These are phyloP conservation scores for Piromyces finnis DNA, from an alignment of 192 early-diverging fungal species.

Conservation along the genomic window DNA sequence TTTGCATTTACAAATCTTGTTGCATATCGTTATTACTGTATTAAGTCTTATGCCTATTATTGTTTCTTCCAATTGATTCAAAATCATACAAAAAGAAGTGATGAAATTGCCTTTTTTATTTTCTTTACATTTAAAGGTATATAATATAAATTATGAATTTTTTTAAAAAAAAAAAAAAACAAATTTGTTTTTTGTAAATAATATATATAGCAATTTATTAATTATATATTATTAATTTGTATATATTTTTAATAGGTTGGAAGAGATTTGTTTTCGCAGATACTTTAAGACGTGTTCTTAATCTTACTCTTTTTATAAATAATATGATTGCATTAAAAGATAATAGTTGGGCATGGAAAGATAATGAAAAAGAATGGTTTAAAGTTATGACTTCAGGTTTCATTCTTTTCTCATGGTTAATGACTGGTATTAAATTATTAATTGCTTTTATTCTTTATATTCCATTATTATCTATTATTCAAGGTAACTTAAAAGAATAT, in stretches of 20 bases:
- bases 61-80: slow-evolving; percentile 65
- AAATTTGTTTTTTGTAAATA: no score
- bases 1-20: slow-evolving; percentile 54
- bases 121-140: slow-evolving; percentile 69
- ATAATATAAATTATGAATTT: neutral
- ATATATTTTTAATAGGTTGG: slow-evolving; percentile 34
- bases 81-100: slow-evolving; percentile 35
- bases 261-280: slow-evolving; percentile 69
- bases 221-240: no score
- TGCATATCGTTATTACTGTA: slow-evolving; percentile 57
- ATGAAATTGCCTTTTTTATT: slow-evolving; percentile 63
- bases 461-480: slow-evolving; percentile 56
- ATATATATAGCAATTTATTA: no score
- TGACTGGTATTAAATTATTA: slow-evolving; percentile 30
- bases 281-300: slow-evolving; percentile 49
- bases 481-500: slow-evolving; percentile 76
- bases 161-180: no score
- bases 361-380: neutral
- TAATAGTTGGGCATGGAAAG: no score
- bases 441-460: slow-evolving; percentile 52
- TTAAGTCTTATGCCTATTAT: slow-evolving; percentile 57
- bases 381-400: slow-evolving; percentile 19
- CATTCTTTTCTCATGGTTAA: slow-evolving; percentile 41
- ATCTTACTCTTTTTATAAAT: slow-evolving; percentile 6
- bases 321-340: no score